Conservation (phyloP, 805 yeast genomes). For the Candida nonsorbophila region DNA sequence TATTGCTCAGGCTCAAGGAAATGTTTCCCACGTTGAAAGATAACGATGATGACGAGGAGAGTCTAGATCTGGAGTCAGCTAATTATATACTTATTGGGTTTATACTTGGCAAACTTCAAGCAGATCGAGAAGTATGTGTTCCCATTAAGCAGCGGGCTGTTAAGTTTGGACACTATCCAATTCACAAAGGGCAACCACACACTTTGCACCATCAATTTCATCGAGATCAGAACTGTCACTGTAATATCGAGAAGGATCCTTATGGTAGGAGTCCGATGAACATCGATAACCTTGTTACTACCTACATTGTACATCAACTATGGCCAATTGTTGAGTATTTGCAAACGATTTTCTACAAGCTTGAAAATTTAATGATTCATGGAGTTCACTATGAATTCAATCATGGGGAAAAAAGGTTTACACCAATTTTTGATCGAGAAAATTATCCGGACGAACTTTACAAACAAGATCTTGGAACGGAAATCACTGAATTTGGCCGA, state of each 20-base stretch:
- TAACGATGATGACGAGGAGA: constrained; percentile 9
- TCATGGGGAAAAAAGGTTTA: constrained; percentile 7
- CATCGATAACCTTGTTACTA: constrained; percentile 29
- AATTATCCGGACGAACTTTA: constrained; percentile 21
- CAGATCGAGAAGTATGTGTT: constrained; percentile 30
- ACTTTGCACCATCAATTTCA: constrained; percentile 28
- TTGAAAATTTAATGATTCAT: constrained; percentile 29
- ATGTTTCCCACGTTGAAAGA: constrained; percentile 17
- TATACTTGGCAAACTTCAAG: constrained; percentile 27
- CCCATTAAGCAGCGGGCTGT: constrained; percentile 23
- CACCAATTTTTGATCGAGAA: constrained; percentile 21
- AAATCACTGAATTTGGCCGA: too few species aligned
- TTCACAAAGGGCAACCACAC: constrained; percentile 30
- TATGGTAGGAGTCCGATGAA: constrained; percentile 13
- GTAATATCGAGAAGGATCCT: constrained; percentile 19
- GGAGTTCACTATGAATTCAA: constrained; percentile 25
- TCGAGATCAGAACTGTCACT: constrained; percentile 13
- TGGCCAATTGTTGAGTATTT: constrained; percentile 24
- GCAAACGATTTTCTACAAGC: constrained; percentile 13
- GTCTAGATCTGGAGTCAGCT: constrained; percentile 19
- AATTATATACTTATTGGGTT: constrained; percentile 27
- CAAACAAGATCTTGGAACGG: too few species aligned
- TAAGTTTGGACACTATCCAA: constrained; percentile 21
- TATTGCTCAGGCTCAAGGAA: constrained; percentile 16
- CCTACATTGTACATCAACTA: constrained; percentile 30